Percentiles rank a stretch among this genome's conserved stretches.
Evolutionary conservation across 2,329 filamentous ascomycete genomes (phyloP).

Genomic region (Talaromyces islandicus): DNA sequence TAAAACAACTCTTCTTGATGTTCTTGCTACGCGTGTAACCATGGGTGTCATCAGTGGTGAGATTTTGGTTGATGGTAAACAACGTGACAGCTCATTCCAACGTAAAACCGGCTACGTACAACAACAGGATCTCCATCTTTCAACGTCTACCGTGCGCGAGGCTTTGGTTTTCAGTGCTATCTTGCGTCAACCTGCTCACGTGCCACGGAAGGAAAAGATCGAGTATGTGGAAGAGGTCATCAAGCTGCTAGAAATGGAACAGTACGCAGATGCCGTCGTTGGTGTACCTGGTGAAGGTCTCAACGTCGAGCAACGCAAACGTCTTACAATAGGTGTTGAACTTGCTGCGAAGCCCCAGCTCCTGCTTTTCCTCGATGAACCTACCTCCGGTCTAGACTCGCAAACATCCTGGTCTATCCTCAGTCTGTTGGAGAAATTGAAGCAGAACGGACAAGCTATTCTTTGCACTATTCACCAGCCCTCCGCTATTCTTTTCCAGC

Average conservation of each 20-base stretch:
- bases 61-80: conserved; percentile 73
- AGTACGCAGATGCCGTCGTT: conserved; percentile 84
- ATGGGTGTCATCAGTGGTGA: conserved; percentile 86
- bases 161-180: conserved; percentile 80
- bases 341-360: conserved; percentile 85
- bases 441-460: conserved; percentile 82
- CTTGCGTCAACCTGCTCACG: conserved; percentile 71
- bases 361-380: conserved; percentile 88
- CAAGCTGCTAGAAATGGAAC: conserved; percentile 80
- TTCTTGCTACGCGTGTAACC: conserved; percentile 75
- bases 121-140: conserved; percentile 83
- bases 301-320: conserved; percentile 60
- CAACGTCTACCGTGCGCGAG: conserved; percentile 81
- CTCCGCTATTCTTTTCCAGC: conserved; percentile 90
- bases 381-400: conserved; percentile 86
- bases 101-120: conserved; percentile 89
- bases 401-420: conserved; percentile 93
- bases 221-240: conserved; percentile 89
- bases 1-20: conserved; percentile 85
- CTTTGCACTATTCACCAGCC: conserved; percentile 98
- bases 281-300: conserved; percentile 80
- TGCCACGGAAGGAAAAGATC: conserved; percentile 70
- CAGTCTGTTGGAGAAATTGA: conserved; percentile 80
- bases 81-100: conserved; percentile 76
- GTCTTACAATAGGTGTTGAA: conserved; percentile 93